Conservation (phyloP, 148 eudicot species). For the Rhododendron ferrugineum region DNA sequence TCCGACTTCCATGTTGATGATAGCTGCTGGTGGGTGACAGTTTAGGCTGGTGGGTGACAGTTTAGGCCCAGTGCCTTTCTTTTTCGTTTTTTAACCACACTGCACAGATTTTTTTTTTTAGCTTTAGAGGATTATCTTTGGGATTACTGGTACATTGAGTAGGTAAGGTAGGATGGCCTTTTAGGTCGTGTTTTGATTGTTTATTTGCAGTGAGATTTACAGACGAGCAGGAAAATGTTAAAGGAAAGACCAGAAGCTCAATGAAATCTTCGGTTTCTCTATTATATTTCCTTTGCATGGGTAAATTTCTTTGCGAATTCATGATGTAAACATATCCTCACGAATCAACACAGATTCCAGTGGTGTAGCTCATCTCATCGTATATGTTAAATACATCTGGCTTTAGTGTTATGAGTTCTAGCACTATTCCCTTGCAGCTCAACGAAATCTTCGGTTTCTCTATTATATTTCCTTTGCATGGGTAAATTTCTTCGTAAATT, state of each 20-base stretch:
- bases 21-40: conserved; percentile 1
- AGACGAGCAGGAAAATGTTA: not conserved
- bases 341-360: not conserved
- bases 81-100: not conserved
- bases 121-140: not conserved
- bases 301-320: not conserved
- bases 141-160: not conserved
- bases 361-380: not conserved
- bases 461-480: not conserved
- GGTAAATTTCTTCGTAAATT: not conserved
- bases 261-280: not conserved
- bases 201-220: not conserved
- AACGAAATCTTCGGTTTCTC: not conserved
- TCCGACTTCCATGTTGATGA: conserved; percentile 18
- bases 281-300: not conserved
- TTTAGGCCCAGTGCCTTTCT: not conserved
- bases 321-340: not conserved
- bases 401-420: not conserved
- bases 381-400: not conserved
- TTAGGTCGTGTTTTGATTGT: not conserved
- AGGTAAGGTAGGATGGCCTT: not conserved
- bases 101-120: not conserved
- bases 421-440: not conserved
- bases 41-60: not conserved
- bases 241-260: not conserved